A percentile compares a stretch with the other conserved stretches of the same genome.
Evolutionary conservation across 1,139 yeast genomes (phyloP).

Genomic region (Yamadazyma epiphylla): DNA sequence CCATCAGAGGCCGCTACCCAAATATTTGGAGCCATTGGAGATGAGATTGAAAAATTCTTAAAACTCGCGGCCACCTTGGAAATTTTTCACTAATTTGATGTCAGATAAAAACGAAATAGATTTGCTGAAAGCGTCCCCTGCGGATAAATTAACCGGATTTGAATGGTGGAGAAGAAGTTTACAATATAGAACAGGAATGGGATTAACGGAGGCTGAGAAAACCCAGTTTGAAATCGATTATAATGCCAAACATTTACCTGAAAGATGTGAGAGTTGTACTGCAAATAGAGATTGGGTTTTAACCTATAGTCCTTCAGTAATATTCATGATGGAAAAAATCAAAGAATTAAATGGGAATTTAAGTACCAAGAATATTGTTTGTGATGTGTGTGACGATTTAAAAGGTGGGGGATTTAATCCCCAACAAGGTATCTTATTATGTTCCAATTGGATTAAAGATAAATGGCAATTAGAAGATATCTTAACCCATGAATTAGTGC

Average conservation of each 20-base stretch:
- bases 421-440: conserved; percentile 75
- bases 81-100: conserved; percentile 2
- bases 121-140: conserved; percentile 15
- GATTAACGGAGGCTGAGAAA: conserved; percentile 52
- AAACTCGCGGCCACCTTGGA: too few relatives aligned
- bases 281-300: conserved; percentile 78
- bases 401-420: conserved; percentile 96
- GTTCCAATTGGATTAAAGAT: conserved; percentile 78
- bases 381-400: conserved; percentile 82
- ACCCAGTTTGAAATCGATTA: conserved; percentile 57
- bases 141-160: conserved; percentile 44
- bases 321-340: conserved; percentile 84
- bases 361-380: conserved; percentile 50
- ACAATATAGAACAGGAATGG: conserved; percentile 71
- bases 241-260: conserved; percentile 45
- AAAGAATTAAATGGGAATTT: conserved; percentile 60
- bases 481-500: conserved; percentile 87
- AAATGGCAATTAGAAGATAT: conserved; percentile 89
- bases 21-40: conserved; percentile 54
- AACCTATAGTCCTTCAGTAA: conserved; percentile 77
- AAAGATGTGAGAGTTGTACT: conserved; percentile 59
- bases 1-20: conserved; percentile 97
- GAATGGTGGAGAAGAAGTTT: conserved; percentile 82
- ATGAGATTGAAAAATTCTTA: conserved; percentile 1
- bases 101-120: conserved; percentile 1